Conservation (phyloP, 192 early-diverging fungal species). For the Coemansia sp. region DNA sequence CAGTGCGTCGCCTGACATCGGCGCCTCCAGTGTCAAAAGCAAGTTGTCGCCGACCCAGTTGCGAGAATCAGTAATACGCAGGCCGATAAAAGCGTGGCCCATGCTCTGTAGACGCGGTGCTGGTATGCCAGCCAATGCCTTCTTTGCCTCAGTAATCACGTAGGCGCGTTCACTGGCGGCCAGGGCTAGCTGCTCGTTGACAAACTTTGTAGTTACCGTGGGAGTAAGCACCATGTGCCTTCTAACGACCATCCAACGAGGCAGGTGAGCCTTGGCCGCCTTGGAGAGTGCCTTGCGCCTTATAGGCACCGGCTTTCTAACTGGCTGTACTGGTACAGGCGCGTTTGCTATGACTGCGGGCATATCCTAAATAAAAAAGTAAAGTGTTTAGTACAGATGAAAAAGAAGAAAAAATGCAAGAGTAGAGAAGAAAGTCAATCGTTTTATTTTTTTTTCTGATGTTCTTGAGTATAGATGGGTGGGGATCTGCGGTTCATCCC, state of each 20-base stretch:
- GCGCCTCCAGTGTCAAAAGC: constrained; percentile 1
- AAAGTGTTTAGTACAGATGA: not conserved
- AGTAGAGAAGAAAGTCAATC: not conserved
- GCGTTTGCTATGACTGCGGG: not conserved
- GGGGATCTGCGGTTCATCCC: not conserved
- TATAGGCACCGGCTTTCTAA: constrained; percentile 2
- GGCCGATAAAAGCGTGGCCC: constrained; percentile 3
- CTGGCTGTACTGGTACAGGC: not conserved
- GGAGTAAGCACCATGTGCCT: not conserved
- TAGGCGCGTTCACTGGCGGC: not conserved
- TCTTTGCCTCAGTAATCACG: not conserved
- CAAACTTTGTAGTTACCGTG: not conserved
- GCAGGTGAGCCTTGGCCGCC: not conserved
- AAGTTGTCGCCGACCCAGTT: not conserved
- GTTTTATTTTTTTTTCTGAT: not conserved
- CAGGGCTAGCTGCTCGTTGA: not conserved
- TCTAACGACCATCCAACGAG: not conserved
- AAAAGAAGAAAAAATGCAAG: not conserved
- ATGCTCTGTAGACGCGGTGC: not conserved
- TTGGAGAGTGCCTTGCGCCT: constrained; percentile 4
- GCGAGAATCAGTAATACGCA: not conserved
- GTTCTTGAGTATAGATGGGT: not conserved
- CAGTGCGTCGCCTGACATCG: not conserved
- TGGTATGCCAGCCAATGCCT: not conserved
- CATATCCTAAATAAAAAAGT: not conserved